phyloP scores from a whole-genome alignment of 2,329 filamentous ascomycete species.

The Pseudomassariella vexata region DNA sequence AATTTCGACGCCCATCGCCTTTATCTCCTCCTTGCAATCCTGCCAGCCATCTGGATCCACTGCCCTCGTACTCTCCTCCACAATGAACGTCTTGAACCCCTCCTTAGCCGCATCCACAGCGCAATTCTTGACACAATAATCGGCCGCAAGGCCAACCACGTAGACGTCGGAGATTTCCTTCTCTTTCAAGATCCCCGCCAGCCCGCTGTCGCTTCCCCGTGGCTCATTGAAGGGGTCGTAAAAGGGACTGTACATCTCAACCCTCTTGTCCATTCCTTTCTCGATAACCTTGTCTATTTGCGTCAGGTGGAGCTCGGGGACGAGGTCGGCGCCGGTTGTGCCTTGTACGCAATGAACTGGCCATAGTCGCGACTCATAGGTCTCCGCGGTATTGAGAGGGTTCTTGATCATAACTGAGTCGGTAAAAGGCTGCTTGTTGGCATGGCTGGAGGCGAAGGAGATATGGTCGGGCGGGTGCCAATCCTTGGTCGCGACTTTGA shows the following conservation, averaged over 20 bases:
- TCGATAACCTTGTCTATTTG: constrained; percentile 63
- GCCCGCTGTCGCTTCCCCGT: constrained; percentile 53
- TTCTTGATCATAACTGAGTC: constrained; percentile 61
- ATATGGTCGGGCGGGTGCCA: constrained; percentile 79
- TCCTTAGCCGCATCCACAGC: constrained; percentile 71
- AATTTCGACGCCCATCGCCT: constrained; percentile 54
- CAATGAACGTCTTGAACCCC: constrained; percentile 71
- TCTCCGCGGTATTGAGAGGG: constrained; percentile 56
- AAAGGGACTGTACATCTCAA: constrained; percentile 96
- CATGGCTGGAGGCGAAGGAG: constrained; percentile 83
- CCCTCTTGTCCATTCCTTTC: constrained; percentile 67
- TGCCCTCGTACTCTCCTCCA: constrained; percentile 72
- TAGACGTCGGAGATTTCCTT: constrained; percentile 70
- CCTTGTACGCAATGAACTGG: constrained; percentile 81
- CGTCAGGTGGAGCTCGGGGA: constrained; percentile 60
- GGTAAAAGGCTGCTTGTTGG: constrained; percentile 59
- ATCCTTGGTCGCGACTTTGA: constrained; percentile 86
- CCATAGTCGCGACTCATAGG: constrained; percentile 71
- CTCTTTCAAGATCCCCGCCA: constrained; percentile 52
- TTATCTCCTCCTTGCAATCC: constrained; percentile 46
- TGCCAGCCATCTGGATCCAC: constrained; percentile 61
- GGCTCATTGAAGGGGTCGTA: constrained; percentile 68
- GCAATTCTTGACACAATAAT: constrained; percentile 83
- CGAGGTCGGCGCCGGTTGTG: constrained; percentile 65
- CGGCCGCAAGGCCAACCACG: constrained; percentile 78